Evolutionary conservation across 371 early-diverging fungal species (phyloP).

Genomic region (Actinomortierella wolfii): DNA sequence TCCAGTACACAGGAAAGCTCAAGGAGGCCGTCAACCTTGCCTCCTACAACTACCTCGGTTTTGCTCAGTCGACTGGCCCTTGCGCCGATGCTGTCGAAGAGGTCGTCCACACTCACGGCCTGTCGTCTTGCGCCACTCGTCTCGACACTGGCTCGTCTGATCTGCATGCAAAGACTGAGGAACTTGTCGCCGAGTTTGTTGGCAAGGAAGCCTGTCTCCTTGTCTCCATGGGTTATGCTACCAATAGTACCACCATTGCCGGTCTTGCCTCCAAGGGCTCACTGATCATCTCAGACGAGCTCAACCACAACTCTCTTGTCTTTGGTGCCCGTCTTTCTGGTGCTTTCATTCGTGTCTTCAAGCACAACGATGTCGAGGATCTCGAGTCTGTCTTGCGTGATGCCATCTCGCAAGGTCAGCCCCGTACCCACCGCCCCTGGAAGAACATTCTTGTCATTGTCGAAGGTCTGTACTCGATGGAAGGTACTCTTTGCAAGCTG

Average conservation of each 20-base stretch:
- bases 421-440: conserved; percentile 98
- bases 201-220: conserved; percentile 95
- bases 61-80: conserved; percentile 89
- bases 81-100: conserved; percentile 93
- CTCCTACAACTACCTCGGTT: conserved; percentile 99
- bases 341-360: conserved; percentile 94
- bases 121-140: conserved; percentile 69
- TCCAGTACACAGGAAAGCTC: conserved; percentile 83
- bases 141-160: conserved; percentile 67
- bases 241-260: conserved; percentile 98
- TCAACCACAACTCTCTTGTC: conserved; percentile 98
- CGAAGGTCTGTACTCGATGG: conserved; percentile 99
- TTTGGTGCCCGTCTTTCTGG: conserved; percentile 97
- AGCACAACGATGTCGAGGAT: conserved; percentile 89
- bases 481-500: conserved; percentile 93
- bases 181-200: conserved; percentile 93
- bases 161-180: conserved; percentile 85
- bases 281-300: conserved; percentile 96
- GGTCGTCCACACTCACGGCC: conserved; percentile 66
- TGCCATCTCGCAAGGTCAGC: conserved; percentile 98
- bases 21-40: conserved; percentile 93
- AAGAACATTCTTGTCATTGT: conserved; percentile 98
- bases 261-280: conserved; percentile 90
- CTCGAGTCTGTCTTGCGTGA: conserved; percentile 89
- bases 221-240: conserved; percentile 99